phyloP scores from a whole-genome alignment of 768 basidiomycete genomes.

The Termitomyces sp. region DNA sequence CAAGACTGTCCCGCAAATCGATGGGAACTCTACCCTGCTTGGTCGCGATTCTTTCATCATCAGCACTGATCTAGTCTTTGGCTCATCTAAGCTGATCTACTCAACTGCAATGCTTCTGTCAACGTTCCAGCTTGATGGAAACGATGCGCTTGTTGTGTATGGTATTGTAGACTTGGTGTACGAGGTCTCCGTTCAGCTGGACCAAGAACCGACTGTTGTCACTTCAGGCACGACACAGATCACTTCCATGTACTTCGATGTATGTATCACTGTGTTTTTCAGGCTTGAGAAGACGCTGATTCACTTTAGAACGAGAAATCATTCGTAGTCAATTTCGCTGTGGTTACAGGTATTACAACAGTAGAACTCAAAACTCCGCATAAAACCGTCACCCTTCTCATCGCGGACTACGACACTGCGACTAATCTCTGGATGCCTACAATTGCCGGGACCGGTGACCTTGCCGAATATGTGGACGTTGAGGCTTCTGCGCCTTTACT shows the following conservation, averaged over 20 bases:
- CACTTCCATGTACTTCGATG: conserved; percentile 5
- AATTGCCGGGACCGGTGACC: conserved; percentile 8
- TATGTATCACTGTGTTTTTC: neutral
- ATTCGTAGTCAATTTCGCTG: conserved; percentile 5
- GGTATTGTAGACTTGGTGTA: conserved; percentile 12
- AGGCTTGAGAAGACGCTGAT: neutral
- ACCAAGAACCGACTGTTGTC: neutral
- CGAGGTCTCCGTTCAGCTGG: conserved; percentile 6
- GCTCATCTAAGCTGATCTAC: conserved; percentile 10
- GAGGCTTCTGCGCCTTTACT: conserved; percentile 11
- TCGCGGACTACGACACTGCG: conserved; percentile 14
- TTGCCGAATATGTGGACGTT: conserved; percentile 10
- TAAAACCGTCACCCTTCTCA: conserved; percentile 6
- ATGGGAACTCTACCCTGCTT: conserved; percentile 8
- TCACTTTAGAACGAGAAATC: conserved; percentile 4
- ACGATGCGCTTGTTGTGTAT: conserved; percentile 12
- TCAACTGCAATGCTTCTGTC: conserved; percentile 15
- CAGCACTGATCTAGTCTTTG: conserved; percentile 11
- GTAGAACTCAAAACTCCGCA: neutral
- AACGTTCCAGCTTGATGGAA: conserved; percentile 9
- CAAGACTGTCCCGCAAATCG: conserved; percentile 9
- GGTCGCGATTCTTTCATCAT: conserved; percentile 14
- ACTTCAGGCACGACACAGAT: conserved; percentile 8
- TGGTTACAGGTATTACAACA: conserved; percentile 8
- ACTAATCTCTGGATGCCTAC: conserved; percentile 15